Evolutionary conservation across 345 rosid species (phyloP), one percentile per base, ranked within the genome.

Genomic region (Garcia nutans): DNA sequence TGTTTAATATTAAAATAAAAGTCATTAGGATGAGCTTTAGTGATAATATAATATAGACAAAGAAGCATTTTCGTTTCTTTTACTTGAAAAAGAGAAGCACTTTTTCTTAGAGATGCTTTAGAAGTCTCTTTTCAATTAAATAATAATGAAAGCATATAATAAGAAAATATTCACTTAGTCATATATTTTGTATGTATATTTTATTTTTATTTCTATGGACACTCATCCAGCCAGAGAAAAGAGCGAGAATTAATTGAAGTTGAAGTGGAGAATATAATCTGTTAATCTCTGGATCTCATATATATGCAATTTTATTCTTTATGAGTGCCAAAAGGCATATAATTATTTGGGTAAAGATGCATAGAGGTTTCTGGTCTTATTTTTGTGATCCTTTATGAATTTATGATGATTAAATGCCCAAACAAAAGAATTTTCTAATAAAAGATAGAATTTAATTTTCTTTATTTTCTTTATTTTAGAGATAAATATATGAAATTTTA

Each of bases 41-140:
- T 78, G 66, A 68, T 71, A 75, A 68, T 81, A 16, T 71, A 86
- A 86, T 81, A 77, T 61, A 67, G 85, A 84, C 80, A 88, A 82
- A 82, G 78, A 76, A 77, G 85, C 81, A 77, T 80, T 88, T 88
- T 84, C 79, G 12, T 80, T 80, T 73, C 80, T 73, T 83, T 84
- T 74, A 23, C 73, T 76, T 74, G 77, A 80, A 74, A 37, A 84
- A 89, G 77, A 69, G 42, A 42, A 69, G 79, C 79, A 75, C 89
- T 86, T 90, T 88, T 82, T 78, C 80, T 88, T 86, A 82, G 65
- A 56, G 87, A 68, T 82, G 91, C 91, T 87, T 89, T 87, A 72
- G 45, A 87, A 83, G 83, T 78, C 81, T 76, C 88, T 79, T 86
- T 86, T 75, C 20, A 68, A 77, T 75, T 74, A 33, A 77, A 77